Percentiles rank a stretch among this genome's conserved stretches.
Conservation (phyloP, 768 basidiomycete species). For the Xerocomellus intermedius region DNA sequence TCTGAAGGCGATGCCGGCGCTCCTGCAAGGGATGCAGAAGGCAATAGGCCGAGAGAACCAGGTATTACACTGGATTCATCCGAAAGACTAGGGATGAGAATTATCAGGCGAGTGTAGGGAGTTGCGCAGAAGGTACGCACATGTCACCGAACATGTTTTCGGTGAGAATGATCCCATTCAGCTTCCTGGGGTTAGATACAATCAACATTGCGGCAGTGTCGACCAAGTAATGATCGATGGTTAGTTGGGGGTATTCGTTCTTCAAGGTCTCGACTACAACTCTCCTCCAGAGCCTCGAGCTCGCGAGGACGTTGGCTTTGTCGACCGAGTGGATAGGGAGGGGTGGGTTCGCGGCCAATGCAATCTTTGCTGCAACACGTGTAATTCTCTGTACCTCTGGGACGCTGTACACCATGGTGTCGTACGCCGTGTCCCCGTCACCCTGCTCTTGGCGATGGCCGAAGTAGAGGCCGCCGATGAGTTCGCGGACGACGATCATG, state of each 20-base stretch:
- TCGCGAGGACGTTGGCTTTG: conserved; percentile 98
- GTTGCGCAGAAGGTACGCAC: conserved; percentile 46
- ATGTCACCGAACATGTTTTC: conserved; percentile 98
- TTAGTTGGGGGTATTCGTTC: conserved; percentile 85
- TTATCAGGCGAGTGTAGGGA: conserved; percentile 2
- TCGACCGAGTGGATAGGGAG: conserved; percentile 90
- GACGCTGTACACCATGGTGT: conserved; percentile 91
- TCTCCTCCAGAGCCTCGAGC: conserved; percentile 90
- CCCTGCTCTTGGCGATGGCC: conserved; percentile 88
- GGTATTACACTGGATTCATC: conserved; percentile 98
- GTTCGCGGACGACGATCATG: conserved; percentile 93
- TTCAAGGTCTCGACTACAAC: conserved; percentile 83
- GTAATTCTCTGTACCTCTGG: conserved; percentile 92
- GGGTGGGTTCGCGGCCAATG: conserved; percentile 78
- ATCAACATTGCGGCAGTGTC: conserved; percentile 97
- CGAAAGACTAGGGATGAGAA: conserved; percentile 61
- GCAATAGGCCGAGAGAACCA: conserved; percentile 92
- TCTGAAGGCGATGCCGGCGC: conserved; percentile 59
- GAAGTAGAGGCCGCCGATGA: conserved; percentile 96
- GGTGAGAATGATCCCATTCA: conserved; percentile 94
- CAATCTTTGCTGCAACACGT: conserved; percentile 92
- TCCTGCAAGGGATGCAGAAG: conserved; percentile 94
- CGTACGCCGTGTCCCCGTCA: conserved; percentile 74
- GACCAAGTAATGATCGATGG: conserved; percentile 88
- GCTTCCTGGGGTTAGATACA: conserved; percentile 82